These are phyloP conservation scores for Suillus subluteus DNA, from an alignment of 768 basidiomycete species.

Conservation along the genomic window DNA sequence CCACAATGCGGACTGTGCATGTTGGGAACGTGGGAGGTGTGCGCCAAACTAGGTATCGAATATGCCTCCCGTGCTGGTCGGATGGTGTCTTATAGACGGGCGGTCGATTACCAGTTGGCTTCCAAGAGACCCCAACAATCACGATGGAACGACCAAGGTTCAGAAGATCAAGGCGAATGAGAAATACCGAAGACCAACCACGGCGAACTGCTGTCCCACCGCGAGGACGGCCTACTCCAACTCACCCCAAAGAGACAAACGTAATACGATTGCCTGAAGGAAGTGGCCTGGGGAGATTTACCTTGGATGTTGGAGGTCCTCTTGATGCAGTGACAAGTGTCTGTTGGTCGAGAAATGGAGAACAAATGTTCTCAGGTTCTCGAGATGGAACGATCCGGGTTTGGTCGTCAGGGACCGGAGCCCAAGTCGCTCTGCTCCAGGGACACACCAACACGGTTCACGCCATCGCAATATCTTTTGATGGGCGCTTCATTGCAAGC, in stretches of 20 bases:
- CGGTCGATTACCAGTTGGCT: neutral
- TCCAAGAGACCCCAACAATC: conserved; percentile 7
- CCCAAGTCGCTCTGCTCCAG: conserved; percentile 19
- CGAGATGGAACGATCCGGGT: conserved; percentile 33
- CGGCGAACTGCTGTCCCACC: conserved; percentile 2
- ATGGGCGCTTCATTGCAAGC: conserved; percentile 33
- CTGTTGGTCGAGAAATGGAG: conserved; percentile 15
- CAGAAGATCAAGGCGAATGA: conserved; percentile 8
- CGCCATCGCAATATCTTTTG: conserved; percentile 34
- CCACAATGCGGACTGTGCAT: neutral
- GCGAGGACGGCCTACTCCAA: conserved; percentile 6
- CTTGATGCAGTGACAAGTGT: conserved; percentile 6
- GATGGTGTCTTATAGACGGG: conserved; percentile 4
- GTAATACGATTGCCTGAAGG: conserved; percentile 76
- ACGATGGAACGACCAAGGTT: conserved; percentile 5
- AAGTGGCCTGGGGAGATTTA: conserved; percentile 93
- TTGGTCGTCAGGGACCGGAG: conserved; percentile 32
- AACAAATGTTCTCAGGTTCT: conserved; percentile 34
- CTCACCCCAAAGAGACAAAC: conserved; percentile 9
- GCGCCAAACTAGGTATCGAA: conserved; percentile 2
- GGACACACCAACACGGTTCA: conserved; percentile 29
- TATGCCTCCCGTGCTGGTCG: neutral
- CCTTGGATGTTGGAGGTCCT: conserved; percentile 65
- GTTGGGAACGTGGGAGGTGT: conserved; percentile 9
- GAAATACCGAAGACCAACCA: conserved; percentile 5